phyloP scores from a whole-genome alignment of 805 yeast species.

The Pichia phayaonensis region DNA sequence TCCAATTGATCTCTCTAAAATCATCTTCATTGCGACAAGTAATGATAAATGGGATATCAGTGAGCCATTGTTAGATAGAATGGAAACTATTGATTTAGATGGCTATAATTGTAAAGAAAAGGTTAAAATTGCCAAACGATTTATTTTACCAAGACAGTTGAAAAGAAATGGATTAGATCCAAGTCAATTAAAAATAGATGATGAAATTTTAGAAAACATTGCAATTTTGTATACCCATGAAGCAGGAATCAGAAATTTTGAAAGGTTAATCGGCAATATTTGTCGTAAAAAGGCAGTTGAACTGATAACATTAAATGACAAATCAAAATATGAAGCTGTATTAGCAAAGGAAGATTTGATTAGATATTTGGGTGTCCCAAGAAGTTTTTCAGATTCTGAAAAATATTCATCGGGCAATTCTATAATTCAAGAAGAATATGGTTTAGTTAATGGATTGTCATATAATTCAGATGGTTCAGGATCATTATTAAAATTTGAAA shows the following conservation, averaged over 20 bases:
- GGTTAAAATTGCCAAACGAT: constrained; percentile 57
- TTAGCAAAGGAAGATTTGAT: constrained; percentile 52
- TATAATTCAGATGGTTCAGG: constrained; percentile 86
- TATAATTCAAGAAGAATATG: constrained; percentile 44
- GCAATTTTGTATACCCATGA: constrained; percentile 72
- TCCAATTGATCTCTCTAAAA: constrained; percentile 77
- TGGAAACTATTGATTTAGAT: constrained; percentile 70
- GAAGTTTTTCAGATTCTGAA: constrained; percentile 26
- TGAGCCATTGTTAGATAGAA: constrained; percentile 72
- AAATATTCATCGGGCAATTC: constrained; percentile 39
- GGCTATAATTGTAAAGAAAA: constrained; percentile 81
- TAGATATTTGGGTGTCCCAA: constrained; percentile 56
- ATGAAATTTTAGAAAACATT: constrained; percentile 50
- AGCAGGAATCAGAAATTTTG: constrained; percentile 78
- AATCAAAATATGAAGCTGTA: constrained; percentile 28
- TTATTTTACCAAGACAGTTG: constrained; percentile 69
- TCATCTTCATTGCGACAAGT: constrained; percentile 79
- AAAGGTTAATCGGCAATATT: constrained; percentile 63
- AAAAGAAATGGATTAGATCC: constrained; percentile 53
- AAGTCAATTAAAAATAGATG: constrained; percentile 38
- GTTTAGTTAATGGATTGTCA: constrained; percentile 82
- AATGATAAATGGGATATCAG: constrained; percentile 66
- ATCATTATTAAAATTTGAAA: constrained; percentile 70
- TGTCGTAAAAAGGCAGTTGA: constrained; percentile 82
- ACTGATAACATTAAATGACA: constrained; percentile 32